Evolutionary conservation across 441 rosid species (phyloP), one percentile per base, ranked within the genome.

Genomic region (Hypseocharis bilobata): DNA sequence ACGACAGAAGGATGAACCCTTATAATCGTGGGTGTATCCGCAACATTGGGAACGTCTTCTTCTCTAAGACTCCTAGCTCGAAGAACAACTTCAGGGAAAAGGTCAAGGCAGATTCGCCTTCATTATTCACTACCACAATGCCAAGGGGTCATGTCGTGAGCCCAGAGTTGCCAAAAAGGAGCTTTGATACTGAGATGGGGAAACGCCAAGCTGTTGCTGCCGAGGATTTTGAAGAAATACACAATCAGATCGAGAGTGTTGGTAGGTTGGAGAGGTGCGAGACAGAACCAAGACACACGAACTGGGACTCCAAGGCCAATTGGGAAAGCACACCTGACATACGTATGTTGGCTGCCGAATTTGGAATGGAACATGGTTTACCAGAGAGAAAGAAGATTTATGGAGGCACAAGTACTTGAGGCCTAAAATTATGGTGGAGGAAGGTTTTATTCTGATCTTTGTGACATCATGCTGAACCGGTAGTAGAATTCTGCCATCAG

Each of bases 141-240:
- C 58, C 81, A 3, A 20, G 64, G 36, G 76, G 76, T 47, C 82
- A 58, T n/a, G 22, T 81, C 59, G 47, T 60, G 75, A 78, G 78
- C 75, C 79, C 79, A 10, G 83, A 75, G 44, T 52, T 72, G 57
- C 78, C 84, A 2, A 78, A 83, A 74, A 49, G 67, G 30, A 83
- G 78, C 80, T 70, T 62, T 32, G 85, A 81, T 34, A 2, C 75
- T 36, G 88, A 81, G 73, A 70, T 65, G 59, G 85, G 85, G 40
- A 82, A 85, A 70, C 72, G 83, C 20, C 78, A 76, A 74, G 85
- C 83, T 60, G 84, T 82, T 65, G 88, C 76, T 74, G 83, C 76
- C 8, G 88, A 82, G 75, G 89, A 87, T 74, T 75, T 87, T 25
- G 83, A 77, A 65, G 88, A 79, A 60, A 79, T 84, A 66, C 83